Evolutionary conservation across 2,329 filamentous ascomycete genomes (phyloP), one percentile per base, ranked within the genome.

Genomic region (Phialocephala subalpina): DNA sequence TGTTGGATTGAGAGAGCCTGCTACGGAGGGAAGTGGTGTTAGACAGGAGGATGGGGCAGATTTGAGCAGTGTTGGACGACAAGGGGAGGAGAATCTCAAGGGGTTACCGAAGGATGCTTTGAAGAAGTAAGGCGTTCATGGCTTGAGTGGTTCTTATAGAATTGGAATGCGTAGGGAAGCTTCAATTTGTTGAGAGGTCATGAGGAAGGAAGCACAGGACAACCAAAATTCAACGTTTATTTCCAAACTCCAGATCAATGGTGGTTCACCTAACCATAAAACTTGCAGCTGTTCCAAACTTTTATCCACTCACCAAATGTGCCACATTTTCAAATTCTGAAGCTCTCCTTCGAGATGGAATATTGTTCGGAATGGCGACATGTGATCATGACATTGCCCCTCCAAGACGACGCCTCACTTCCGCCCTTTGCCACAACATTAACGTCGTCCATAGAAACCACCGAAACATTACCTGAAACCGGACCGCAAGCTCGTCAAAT

Each of bases 21-120:
- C 87, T 4, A 88, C 88, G 45, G 85, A 84, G 68, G 82, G 82
- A 49, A 86, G 82, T 72, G 82, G 82, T 70, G 84, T 80, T 53
- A 77, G 85, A 71, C 74, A 80, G 27, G 77, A 78, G 53, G 83
- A 80, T 16, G 81, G 83, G 4, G 82, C 83, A 53, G 84, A 86
- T 73, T 80, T 90, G 76, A 88, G 83, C 75, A 79, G 81, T 42
- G 83, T 92, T 64, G 91, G 90, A 14, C 83, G 90, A 53, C 83
- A 92, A 77, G 89, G 82, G 22, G 80, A 82, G 69, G 89, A 92
- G 38, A 80, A 81, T 42, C 77, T 90, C 12, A 77, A 81, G 11
- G 82, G 82, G 2, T 78, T 87, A 25, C 87, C 88, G 20, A 86
- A 85, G 75, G 89, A 92, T 70, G 71, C 71, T 27, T 68, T 29